Base-by-base conservation (phyloP, 495 filamentous ascomycete species). In the Ramalina intermedia region DNA sequence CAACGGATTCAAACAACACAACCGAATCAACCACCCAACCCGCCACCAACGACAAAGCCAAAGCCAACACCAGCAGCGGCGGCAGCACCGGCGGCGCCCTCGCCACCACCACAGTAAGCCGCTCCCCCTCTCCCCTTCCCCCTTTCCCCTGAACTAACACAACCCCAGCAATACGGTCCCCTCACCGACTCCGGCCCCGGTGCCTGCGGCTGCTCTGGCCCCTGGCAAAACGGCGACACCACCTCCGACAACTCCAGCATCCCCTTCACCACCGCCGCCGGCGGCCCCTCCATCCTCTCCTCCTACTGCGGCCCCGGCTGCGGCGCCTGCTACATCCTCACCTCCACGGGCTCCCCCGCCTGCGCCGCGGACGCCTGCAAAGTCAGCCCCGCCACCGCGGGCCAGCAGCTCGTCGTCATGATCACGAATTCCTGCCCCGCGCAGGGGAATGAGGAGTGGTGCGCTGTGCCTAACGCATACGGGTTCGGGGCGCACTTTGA, bases 191-290 rank as follows among this genome's bases (percentile, higher is more conserved):
- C 23, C 24, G 2, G 3, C 44, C 12, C 14, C 12, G 29, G 24
- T 4, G 44, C 44, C 4, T 46, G 44, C 21, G 44, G 44, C 21
- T 46, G 44, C 44, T 4, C 29, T 2, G 44, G 44, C 21, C 7
- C 36, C 44, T 46, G 44, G 44, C 24, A 46, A 33, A 46, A 46
- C 44, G 44, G 44, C 44, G 41, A n/a, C 41, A 18, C 16, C 21
- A 9, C 16, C 21, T 9, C 6, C 2, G 8, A 1, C 38, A 23
- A 23, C n/a, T n/a, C n/a, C 38, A 11, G 6, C 18, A 27, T 18
- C 5, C 3, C 4, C 4, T 37, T 33, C 24, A 46, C 44, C 23
- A 33, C 44, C n/a, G 44, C 44, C 23, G 24, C 44, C 12, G 16
- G 23, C 44, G 7, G 20, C n/a, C 11, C 23, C 36, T 26, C 26